Conservation (phyloP, 805 yeast species). For the Candida rishiriensis region DNA sequence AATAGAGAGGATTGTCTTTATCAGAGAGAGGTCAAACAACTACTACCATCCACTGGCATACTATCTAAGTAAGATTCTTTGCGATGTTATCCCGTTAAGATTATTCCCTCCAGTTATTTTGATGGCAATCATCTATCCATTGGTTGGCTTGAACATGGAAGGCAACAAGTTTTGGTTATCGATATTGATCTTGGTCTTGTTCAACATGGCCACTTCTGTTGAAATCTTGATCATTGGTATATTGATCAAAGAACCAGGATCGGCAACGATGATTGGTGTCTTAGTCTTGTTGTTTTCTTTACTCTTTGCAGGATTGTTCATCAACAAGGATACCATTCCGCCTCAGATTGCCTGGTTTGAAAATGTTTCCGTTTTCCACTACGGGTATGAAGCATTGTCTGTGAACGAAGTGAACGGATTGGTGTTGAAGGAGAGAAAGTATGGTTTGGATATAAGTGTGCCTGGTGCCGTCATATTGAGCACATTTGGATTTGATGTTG, state of each 20-base stretch:
- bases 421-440: slow-evolving; percentile 80
- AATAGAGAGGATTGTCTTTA: slow-evolving; percentile 80
- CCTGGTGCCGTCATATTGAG: slow-evolving; percentile 97
- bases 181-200: slow-evolving; percentile 64
- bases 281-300: slow-evolving; percentile 78
- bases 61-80: slow-evolving; percentile 75
- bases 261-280: slow-evolving; percentile 86
- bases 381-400: slow-evolving; percentile 88
- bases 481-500: slow-evolving; percentile 89
- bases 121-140: slow-evolving; percentile 77
- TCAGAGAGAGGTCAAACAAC: slow-evolving; percentile 91
- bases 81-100: slow-evolving; percentile 90
- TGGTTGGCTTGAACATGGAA: slow-evolving; percentile 81
- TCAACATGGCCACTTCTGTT: slow-evolving; percentile 81
- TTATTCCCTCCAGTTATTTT: slow-evolving; percentile 88
- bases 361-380: slow-evolving; percentile 87
- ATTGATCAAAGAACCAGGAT: slow-evolving; percentile 80
- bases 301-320: slow-evolving; percentile 88
- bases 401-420: slow-evolving; percentile 90
- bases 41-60: slow-evolving; percentile 87
- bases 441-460: slow-evolving; percentile 89
- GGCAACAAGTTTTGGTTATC: slow-evolving; percentile 71
- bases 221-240: slow-evolving; percentile 88
- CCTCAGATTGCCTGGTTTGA: slow-evolving; percentile 63
- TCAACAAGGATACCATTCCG: slow-evolving; percentile 65